Base-by-base conservation (phyloP, 1,284 basidiomycete genomes). In the Cerioporus squamosus region DNA sequence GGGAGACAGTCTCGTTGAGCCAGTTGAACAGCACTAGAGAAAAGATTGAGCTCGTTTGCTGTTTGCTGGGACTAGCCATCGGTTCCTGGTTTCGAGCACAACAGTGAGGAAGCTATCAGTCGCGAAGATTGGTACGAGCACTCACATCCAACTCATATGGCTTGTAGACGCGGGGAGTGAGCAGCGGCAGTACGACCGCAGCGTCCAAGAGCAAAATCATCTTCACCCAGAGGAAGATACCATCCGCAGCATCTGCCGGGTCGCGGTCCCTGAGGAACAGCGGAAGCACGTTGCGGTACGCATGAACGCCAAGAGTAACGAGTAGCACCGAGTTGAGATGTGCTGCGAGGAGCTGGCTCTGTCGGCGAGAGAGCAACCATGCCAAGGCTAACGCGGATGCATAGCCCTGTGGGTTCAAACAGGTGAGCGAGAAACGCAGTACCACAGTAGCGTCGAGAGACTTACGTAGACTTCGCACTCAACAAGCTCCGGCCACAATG, bases 11-110 rank as follows among this genome's bases (percentile, higher is more conserved):
- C 15, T 65, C 65, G 53, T 75, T 72, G n/a, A 91, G 73, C 75
- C 84, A 91, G 36, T 77, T 75, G 73, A 81, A 92, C 36, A 83
- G 76, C 20, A 80, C 46, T 58, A 85, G 73, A 2, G 83, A 87
- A 18, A 87, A 64, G 53, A 84, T 74, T 0, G 86, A 83, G 0
- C 86, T 81, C 0, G 83, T 87, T 67, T 91, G 88, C 14, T 36
- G 12, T 15, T 12, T 36, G 70, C 85, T 87, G 7, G 80, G 77
- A 18, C 74, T 66, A 5, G 73, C 68, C 59, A 69, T 67, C 3
- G 79, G 78, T 44, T 79, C 68, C 81, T 83, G n/a, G 1, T n/a
- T 17, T 2, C 12, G 2, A n/a, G 17, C 2, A 20, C 5, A 9
- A 43, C 17, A 5, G 33, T 39, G 48, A 36, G 45, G 43, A 8